These are phyloP conservation scores for Naumovozyma castellii DNA, from an alignment of 805 yeast genomes.

Conservation along the genomic window DNA sequence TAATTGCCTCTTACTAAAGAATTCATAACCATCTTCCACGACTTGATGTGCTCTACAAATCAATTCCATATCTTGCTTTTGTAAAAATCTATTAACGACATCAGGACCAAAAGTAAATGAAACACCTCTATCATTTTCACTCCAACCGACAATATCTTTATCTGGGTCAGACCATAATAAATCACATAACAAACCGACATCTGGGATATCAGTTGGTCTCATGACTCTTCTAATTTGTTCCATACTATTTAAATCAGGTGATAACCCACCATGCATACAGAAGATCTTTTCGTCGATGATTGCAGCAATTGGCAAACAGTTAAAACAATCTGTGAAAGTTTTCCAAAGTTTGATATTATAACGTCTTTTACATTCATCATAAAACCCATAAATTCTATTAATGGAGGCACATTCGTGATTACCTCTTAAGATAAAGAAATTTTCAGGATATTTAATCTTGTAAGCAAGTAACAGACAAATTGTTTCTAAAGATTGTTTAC, in stretches of 20 bases:
- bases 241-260: slow-evolving; percentile 96
- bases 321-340: slow-evolving; percentile 96
- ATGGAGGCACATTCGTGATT: slow-evolving; percentile 98
- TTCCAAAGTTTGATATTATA: slow-evolving; percentile 98
- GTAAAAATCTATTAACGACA: slow-evolving; percentile 90
- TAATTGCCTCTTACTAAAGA: slow-evolving; percentile 89
- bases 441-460: slow-evolving; percentile 96
- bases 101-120: slow-evolving; percentile 99
- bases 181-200: slow-evolving; percentile 92
- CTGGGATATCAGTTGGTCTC: slow-evolving; percentile 99
- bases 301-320: slow-evolving; percentile 97
- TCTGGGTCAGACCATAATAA: slow-evolving; percentile 98
- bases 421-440: slow-evolving; percentile 92
- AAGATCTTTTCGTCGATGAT: slow-evolving; percentile 95
- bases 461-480: slow-evolving; percentile 89
- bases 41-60: slow-evolving; percentile 99
- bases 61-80: slow-evolving; percentile 95
- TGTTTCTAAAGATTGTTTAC: slow-evolving; percentile 93
- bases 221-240: slow-evolving; percentile 97
- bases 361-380: slow-evolving; percentile 97
- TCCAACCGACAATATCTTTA: slow-evolving; percentile 97
- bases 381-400: slow-evolving; percentile 94
- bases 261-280: slow-evolving; percentile 97
- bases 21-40: slow-evolving; percentile 98
- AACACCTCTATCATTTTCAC: slow-evolving; percentile 97